A percentile compares a stretch with the other conserved stretches of the same genome.
phyloP scores from a whole-genome alignment of 208 protist genomes.

The Leishmania mexicana region DNA sequence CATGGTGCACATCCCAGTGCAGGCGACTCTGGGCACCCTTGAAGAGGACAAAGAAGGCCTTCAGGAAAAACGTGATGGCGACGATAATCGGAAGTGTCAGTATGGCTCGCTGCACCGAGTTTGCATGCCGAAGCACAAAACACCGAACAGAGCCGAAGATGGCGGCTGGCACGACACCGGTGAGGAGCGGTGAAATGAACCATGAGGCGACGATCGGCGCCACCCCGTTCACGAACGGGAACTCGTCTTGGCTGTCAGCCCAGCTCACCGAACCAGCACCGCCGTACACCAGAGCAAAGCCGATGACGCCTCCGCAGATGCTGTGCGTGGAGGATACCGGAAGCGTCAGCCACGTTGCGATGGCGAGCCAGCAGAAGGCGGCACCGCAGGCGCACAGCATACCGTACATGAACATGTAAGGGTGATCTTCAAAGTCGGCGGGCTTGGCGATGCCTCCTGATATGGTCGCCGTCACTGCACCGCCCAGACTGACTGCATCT shows the following conservation, averaged over 20 bases:
- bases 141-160: slow-evolving; percentile 58
- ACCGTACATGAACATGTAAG: slow-evolving; percentile 86
- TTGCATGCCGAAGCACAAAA: slow-evolving; percentile 57
- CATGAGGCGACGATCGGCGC: slow-evolving; percentile 78
- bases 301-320: slow-evolving; percentile 79
- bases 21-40: slow-evolving; percentile 68
- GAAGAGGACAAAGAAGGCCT: slow-evolving; percentile 81
- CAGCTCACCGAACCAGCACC: slow-evolving; percentile 57
- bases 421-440: slow-evolving; percentile 48
- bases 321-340: slow-evolving; percentile 85
- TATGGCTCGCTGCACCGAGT: slow-evolving; percentile 57
- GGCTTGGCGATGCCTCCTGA: slow-evolving; percentile 75
- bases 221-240: slow-evolving; percentile 76
- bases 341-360: slow-evolving; percentile 66
- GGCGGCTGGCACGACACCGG: slow-evolving; percentile 52
- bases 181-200: slow-evolving; percentile 84
- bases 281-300: slow-evolving; percentile 83
- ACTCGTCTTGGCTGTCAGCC: slow-evolving; percentile 52
- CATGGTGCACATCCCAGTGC: slow-evolving; percentile 53
- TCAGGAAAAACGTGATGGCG: slow-evolving; percentile 72
- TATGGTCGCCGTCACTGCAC: slow-evolving; percentile 79
- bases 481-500: slow-evolving; percentile 71
- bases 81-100: slow-evolving; percentile 71
- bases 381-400: slow-evolving; percentile 76
- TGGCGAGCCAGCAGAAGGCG: slow-evolving; percentile 67